Evolutionary conservation across 2,329 filamentous ascomycete species (phyloP), one percentile per base, ranked within the genome.

Genomic region (Fusarium clavum): DNA sequence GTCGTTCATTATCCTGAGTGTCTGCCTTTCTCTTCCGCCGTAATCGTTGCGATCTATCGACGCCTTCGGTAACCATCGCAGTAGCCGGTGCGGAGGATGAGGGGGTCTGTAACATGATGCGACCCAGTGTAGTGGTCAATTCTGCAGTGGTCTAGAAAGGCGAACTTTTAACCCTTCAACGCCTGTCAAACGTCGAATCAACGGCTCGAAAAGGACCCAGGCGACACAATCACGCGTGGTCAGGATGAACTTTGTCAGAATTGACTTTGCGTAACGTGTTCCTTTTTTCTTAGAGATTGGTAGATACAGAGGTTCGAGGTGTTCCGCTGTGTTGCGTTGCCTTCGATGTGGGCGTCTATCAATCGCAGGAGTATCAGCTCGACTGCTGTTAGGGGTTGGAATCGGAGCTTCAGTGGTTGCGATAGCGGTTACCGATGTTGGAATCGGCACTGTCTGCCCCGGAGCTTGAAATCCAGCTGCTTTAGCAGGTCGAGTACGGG

Each of bases 1-100:
- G 86, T 55, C 94, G 91, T 81, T 97, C 88, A 71, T 88, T 89
- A 75, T 88, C 84, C 65, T 87, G 86, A 16, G 80, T 78, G 56
- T 88, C 86, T 61, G 88, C 86, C 80, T 90, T 91, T 73, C 89
- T 82, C 81, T 91, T 91, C 75, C 84, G 81, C 27, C 70, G 69
- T 61, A 71, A 57, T 58, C 69, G 71, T 53, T 55, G 69, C 38
- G 66, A 40, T 61, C 63, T 73, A 34, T 74, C 64, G 49, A 71
- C 48, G 27, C 64, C 64, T 14, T 74, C 64, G 57, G 67, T 43
- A 57, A 69, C 34, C 45, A 68, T 63, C 53, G 65, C 56, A 59
- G 63, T 34, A 54, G 70, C 64, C 61, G 73, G 59, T 44, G 64
- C 64, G 34, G 67, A 64, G 56, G 59, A 48, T 14, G 72, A 73